phyloP scores from a whole-genome alignment of 2,329 filamentous ascomycete species.

The Epicoccum nigrum region DNA sequence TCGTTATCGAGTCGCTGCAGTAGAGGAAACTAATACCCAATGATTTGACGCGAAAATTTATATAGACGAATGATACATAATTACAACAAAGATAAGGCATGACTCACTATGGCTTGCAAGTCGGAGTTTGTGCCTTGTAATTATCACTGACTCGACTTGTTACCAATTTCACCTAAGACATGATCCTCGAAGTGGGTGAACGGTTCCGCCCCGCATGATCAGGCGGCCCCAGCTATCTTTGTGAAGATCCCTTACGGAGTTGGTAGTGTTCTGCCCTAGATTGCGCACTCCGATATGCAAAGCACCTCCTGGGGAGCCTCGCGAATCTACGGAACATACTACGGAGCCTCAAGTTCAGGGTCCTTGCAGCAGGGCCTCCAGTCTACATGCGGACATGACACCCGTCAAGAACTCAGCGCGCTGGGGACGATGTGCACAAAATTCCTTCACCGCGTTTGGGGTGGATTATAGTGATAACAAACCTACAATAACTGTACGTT shows the following conservation, averaged over 20 bases:
- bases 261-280: neutral
- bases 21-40: constrained; percentile 28
- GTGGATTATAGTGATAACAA: constrained; percentile 3
- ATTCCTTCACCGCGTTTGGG: neutral
- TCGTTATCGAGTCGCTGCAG: constrained; percentile 76
- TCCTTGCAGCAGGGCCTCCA: neutral
- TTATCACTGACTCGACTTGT: neutral
- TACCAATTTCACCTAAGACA: constrained; percentile 5
- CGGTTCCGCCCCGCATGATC: neutral
- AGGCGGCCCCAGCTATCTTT: neutral
- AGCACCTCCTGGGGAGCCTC: neutral
- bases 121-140: no score
- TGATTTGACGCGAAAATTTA: constrained; percentile 12
- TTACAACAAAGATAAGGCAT: neutral
- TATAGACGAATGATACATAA: constrained; percentile 17
- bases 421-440: constrained; percentile 1
- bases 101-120: neutral
- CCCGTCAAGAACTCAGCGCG: constrained; percentile 1
- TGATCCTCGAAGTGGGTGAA: neutral
- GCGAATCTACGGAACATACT: neutral
- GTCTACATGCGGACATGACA: neutral
- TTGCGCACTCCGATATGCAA: no score
- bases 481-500: constrained; percentile 10
- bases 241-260: constrained; percentile 1
- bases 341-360: neutral